phyloP scores from a whole-genome alignment of 2,329 filamentous ascomycete genomes.

The Pseudogymnoascus sp. region DNA sequence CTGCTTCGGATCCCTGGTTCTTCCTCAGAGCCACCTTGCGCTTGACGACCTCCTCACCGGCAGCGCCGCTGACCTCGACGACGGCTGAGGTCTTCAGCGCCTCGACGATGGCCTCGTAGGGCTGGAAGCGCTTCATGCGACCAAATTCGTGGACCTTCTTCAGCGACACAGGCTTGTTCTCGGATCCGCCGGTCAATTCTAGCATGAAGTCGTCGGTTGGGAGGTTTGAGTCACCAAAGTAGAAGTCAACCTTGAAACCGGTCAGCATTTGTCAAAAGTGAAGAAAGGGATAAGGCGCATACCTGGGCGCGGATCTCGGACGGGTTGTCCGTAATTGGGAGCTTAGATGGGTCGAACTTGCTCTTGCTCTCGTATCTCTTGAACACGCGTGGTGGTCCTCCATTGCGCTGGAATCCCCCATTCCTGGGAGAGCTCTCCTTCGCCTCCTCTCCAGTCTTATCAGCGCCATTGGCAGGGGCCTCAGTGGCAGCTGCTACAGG shows the following conservation, averaged over 20 bases:
- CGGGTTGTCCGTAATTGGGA: conserved; percentile 51
- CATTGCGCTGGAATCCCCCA: conserved; percentile 9
- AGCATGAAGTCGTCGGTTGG: conserved; percentile 83
- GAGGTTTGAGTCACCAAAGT: conserved; percentile 89
- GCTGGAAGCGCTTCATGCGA: conserved; percentile 92
- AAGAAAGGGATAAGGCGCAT: conserved; percentile 17
- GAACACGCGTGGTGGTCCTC: conserved; percentile 19
- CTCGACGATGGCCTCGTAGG: conserved; percentile 71
- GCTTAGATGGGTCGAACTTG: conserved; percentile 48
- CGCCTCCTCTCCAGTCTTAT: conserved; percentile 11
- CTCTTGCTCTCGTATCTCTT: conserved; percentile 34
- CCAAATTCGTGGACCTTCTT: conserved; percentile 78
- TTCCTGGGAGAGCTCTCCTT: conserved; percentile 14
- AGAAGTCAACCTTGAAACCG: conserved; percentile 71
- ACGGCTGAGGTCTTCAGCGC: conserved; percentile 71
- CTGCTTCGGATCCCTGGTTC: conserved; percentile 38
- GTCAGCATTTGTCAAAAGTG: conserved; percentile 9
- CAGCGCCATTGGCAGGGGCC: not conserved
- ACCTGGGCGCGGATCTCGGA: conserved; percentile 60
- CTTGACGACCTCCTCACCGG: conserved; percentile 62
- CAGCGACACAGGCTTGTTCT: conserved; percentile 75
- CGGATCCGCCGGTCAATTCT: conserved; percentile 63
- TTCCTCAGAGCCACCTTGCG: conserved; percentile 66
- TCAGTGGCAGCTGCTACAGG: not conserved
- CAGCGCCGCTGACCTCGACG: conserved; percentile 65